Conservation (phyloP, 2,329 filamentous ascomycete genomes). For the Aspergillus quadricinctus region DNA sequence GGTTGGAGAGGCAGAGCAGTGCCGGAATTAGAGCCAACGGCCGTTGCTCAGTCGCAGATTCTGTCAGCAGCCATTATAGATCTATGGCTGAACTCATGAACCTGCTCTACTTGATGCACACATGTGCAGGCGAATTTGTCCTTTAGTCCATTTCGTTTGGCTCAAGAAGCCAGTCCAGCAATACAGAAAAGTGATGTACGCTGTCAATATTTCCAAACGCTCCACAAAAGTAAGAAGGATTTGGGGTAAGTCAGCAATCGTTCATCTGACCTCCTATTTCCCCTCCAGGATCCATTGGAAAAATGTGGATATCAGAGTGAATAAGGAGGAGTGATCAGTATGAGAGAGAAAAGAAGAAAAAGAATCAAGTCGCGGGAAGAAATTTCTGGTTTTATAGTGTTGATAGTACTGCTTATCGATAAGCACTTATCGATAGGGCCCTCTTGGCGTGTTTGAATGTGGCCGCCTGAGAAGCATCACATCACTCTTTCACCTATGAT, state of each 20-base stretch:
- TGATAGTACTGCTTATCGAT: slow-evolving; percentile 32
- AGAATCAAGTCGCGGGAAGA: slow-evolving; percentile 14
- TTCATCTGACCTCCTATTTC: slow-evolving; percentile 45
- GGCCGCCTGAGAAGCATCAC: slow-evolving; percentile 2
- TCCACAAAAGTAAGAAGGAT: slow-evolving; percentile 39
- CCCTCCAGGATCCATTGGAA: slow-evolving; percentile 41
- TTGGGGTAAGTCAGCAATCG: slow-evolving; percentile 43
- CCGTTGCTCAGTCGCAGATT: slow-evolving; percentile 53
- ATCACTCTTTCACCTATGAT: not conserved
- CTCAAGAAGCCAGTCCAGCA: not conserved
- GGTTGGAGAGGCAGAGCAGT: slow-evolving; percentile 64
- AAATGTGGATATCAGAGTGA: slow-evolving; percentile 42
- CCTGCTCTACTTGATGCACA: not conserved
- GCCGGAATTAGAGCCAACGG: slow-evolving; percentile 47
- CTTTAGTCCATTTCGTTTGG: not conserved
- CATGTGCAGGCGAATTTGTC: not conserved
- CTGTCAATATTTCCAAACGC: slow-evolving; percentile 46
- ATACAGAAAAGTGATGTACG: slow-evolving; percentile 30
- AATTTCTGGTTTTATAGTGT: slow-evolving; percentile 21
- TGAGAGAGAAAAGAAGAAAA: slow-evolving; percentile 32
- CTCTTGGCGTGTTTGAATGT: slow-evolving; percentile 8
- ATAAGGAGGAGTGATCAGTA: slow-evolving; percentile 43
- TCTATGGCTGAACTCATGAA: not conserved
- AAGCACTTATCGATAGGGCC: slow-evolving; percentile 14
- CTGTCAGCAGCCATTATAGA: slow-evolving; percentile 22